Conservation (phyloP, 345 rosid genomes). For the Pelargonium nanum region DNA sequence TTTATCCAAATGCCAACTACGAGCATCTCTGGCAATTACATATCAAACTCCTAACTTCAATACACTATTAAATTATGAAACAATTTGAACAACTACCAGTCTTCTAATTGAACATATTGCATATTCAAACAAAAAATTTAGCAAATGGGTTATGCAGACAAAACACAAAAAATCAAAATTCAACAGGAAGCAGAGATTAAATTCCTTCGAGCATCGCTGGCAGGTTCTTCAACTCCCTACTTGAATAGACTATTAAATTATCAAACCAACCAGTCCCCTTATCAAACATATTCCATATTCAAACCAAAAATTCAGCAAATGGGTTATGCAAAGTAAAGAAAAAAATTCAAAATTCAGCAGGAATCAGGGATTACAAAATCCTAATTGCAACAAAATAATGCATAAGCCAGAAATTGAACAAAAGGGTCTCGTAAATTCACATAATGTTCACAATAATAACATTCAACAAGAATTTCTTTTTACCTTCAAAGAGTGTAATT, state of each 20-base stretch:
- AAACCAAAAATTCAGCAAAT: background rate
- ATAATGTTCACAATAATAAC: background rate
- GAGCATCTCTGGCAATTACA: no score
- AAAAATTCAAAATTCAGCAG: background rate
- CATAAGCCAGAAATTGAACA: background rate
- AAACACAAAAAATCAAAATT: no score
- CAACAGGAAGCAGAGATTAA: background rate
- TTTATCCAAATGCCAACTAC: no score
- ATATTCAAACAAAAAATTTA: background rate
- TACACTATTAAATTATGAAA: no score
- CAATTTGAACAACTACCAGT: background rate
- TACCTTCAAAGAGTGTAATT: conserved; percentile 40
- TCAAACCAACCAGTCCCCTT: background rate
- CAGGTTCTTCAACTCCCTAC: no score
- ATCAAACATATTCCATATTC: background rate
- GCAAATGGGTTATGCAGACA: background rate
- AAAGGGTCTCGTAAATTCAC: background rate
- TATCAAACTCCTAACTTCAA: background rate
- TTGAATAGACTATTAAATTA: no score
- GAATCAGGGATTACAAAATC: no score
- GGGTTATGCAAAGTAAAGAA: background rate
- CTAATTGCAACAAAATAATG: background rate
- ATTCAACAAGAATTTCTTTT: background rate
- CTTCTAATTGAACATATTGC: background rate
- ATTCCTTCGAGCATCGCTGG: no score